Evolutionary conservation across 441 rosid genomes (phyloP).

Genomic region (Hypseocharis bilobata): DNA sequence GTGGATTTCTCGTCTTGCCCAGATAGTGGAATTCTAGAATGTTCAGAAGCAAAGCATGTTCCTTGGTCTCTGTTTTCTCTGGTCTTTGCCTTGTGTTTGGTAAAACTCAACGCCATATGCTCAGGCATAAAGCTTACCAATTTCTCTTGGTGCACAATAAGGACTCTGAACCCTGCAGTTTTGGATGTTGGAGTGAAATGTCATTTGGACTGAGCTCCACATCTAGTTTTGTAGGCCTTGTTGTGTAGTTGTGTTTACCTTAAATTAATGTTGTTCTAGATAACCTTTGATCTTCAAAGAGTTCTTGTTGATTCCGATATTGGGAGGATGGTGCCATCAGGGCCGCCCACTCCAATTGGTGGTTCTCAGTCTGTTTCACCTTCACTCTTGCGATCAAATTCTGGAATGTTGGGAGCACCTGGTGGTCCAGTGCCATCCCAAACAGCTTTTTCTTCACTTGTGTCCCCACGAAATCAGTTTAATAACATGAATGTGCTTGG

Average conservation of each 20-base stretch:
- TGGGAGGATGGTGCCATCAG: slow-evolving; percentile 69
- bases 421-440: slow-evolving; percentile 70
- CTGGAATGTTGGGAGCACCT: slow-evolving; percentile 65
- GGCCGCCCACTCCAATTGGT: slow-evolving; percentile 68
- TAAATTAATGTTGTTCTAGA: slow-evolving; percentile 37
- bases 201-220: slow-evolving; percentile 21
- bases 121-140: slow-evolving; percentile 27
- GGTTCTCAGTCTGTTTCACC: slow-evolving; percentile 63
- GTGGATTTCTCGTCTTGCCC: slow-evolving; percentile 24
- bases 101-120: slow-evolving; percentile 34
- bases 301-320: slow-evolving; percentile 33
- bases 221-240: slow-evolving; percentile 19
- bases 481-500: slow-evolving; percentile 72
- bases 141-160: slow-evolving; percentile 27
- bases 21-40: slow-evolving; percentile 40
- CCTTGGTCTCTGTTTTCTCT: slow-evolving; percentile 30
- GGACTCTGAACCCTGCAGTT: slow-evolving; percentile 26
- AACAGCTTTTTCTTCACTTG: slow-evolving; percentile 56
- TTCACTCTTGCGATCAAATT: slow-evolving; percentile 64
- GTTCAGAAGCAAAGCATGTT: slow-evolving; percentile 43
- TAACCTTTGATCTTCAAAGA: slow-evolving; percentile 22
- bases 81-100: slow-evolving; percentile 32
- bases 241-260: slow-evolving; percentile 29
- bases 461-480: slow-evolving; percentile 65
- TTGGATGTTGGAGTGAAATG: slow-evolving; percentile 36